Base-by-base conservation (phyloP, 208 protist species). In the Leishmania major region DNA sequence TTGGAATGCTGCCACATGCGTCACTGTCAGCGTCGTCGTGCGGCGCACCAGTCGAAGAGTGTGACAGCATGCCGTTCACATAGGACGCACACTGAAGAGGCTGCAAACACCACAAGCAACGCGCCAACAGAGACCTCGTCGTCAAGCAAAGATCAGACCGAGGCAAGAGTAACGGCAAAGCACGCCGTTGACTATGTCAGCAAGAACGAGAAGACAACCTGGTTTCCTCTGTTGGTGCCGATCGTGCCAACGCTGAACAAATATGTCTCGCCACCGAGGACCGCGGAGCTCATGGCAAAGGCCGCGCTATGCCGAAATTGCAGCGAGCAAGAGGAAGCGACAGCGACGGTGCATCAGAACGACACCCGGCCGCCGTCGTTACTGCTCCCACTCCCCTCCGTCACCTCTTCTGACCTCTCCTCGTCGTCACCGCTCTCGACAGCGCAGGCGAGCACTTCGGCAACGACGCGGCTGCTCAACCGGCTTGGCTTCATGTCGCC, bases 1-100 rank as follows among this genome's bases (percentile, higher is more conserved):
- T 74, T 86, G 51, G 22, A 77, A 40, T 80, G 75, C 67, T 86
- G 82, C 72, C 45, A 85, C 82, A 78, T 78, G 0, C 82, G 82
- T 28, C 71, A 81, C 62, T 81, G 77, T 55, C 47, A 55, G 6
- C 77, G 69, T 5, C 77, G 64, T 6, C 69, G 51, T 35, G 76
- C 82, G 15, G 82, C 77, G 0, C 15, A 62, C 2, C 40, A 40
- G 6, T 78, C n/a, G 51, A 67, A 67, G 53, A 37, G 28, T n/a
- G 8, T 40, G 17, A n/a, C 53, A 19, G 28, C 37, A 47, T 57
- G 53, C 3, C 4, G 15, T 1, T 8, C 40, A 35, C 19, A 10
- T 1, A 13, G 10, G 15, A 31, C 53, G 1, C 10, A 40, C 8
- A 10, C 74, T 66, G 22, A 7, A 7, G 37, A 7, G n/a, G 57